Percentiles rank a stretch among this genome's conserved stretches.
phyloP scores from a whole-genome alignment of 352 stramenopile genomes.

The Blastocystis sp. region DNA sequence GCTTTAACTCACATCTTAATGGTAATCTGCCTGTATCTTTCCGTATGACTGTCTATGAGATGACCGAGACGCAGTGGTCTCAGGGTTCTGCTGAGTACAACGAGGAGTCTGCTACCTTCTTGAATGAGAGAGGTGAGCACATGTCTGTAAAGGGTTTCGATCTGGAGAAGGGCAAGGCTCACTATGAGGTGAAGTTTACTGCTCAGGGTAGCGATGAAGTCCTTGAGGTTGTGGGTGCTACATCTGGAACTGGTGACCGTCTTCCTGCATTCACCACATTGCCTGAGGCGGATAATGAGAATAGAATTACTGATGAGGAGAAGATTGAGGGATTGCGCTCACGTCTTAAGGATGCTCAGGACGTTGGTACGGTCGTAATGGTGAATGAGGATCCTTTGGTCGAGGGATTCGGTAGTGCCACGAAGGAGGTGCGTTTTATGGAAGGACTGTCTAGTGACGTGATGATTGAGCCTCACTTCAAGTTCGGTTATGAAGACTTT shows the following conservation, averaged over 20 bases:
- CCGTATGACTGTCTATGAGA: slow-evolving; percentile 34
- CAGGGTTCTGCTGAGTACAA: neutral
- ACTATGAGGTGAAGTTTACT: slow-evolving; percentile 29
- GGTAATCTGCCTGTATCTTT: slow-evolving; percentile 36
- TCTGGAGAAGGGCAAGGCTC: neutral
- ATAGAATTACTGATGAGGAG: neutral
- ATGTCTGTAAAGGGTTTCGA: slow-evolving; percentile 48
- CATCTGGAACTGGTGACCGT: slow-evolving; percentile 16
- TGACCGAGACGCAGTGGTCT: slow-evolving; percentile 26
- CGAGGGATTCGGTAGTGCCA: slow-evolving; percentile 23
- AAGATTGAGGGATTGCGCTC: slow-evolving; percentile 18
- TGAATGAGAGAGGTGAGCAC: neutral
- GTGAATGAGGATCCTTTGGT: slow-evolving; percentile 15
- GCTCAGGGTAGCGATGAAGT: neutral
- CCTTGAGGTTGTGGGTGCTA: slow-evolving; percentile 27
- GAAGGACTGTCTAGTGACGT: neutral
- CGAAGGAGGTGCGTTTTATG: neutral
- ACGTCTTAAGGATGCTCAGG: neutral
- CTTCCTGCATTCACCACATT: slow-evolving; percentile 25
- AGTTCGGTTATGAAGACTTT: slow-evolving; percentile 57
- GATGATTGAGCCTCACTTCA: neutral
- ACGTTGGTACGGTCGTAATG: neutral
- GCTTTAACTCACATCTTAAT: slow-evolving; percentile 45
- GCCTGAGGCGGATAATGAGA: neutral
- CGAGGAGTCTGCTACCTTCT: slow-evolving; percentile 1